These are phyloP conservation scores for Phytophthora sojae DNA, from an alignment of 352 stramenopile genomes.

Conservation along the genomic window DNA sequence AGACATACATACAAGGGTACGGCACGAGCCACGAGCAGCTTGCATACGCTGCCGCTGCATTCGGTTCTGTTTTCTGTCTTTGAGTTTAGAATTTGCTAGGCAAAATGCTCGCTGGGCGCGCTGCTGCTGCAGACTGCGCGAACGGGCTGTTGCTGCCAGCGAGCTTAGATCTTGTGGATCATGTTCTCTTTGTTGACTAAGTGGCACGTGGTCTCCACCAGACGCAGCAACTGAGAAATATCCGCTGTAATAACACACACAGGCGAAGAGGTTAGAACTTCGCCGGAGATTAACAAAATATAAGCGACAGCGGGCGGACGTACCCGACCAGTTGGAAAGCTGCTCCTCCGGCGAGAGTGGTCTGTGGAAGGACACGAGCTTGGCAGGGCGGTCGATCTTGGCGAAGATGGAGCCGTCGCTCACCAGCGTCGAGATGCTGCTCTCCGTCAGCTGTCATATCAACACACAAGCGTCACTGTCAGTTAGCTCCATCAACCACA, in stretches of 20 bases:
- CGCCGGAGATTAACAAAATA: neutral
- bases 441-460: constrained; percentile 67
- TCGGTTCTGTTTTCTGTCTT: constrained; percentile 16
- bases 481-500: constrained; percentile 8
- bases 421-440: constrained; percentile 91
- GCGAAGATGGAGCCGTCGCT: constrained; percentile 94
- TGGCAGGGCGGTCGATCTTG: constrained; percentile 98
- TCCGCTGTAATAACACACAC: constrained; percentile 59
- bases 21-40: constrained; percentile 14
- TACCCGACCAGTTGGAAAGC: constrained; percentile 95
- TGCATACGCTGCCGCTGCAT: constrained; percentile 20
- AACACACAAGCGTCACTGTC: constrained; percentile 6
- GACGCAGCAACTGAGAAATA: constrained; percentile 95
- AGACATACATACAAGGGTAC: neutral
- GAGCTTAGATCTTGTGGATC: constrained; percentile 92
- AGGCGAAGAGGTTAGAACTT: constrained; percentile 11
- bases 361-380: constrained; percentile 95
- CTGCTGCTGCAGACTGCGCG: constrained; percentile 1
- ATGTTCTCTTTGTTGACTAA: constrained; percentile 99
- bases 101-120: constrained; percentile 18
- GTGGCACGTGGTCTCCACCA: constrained; percentile 98
- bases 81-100: constrained; percentile 7
- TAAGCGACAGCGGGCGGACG: constrained; percentile 12
- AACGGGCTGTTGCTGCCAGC: constrained; percentile 16
- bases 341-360: constrained; percentile 93